These are phyloP conservation scores for Austropuccinia psidii DNA, from an alignment of 1,284 basidiomycete genomes.

Conservation along the genomic window DNA sequence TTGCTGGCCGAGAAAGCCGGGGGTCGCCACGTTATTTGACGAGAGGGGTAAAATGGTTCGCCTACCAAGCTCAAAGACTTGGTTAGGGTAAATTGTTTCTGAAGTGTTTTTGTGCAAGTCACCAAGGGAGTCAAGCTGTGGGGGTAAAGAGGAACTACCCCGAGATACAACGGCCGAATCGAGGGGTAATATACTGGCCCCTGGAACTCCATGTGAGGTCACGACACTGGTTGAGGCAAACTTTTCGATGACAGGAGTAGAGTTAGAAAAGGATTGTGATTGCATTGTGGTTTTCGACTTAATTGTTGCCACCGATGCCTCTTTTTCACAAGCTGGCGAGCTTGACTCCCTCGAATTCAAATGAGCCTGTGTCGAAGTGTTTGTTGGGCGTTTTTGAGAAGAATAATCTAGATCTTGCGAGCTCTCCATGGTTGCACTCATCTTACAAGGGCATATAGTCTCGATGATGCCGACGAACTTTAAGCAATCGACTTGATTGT, in stretches of 20 bases:
- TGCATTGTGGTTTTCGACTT: no score
- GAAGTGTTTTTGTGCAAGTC: background rate
- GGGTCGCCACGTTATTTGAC: background rate
- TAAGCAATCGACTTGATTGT: slow-evolving; percentile 10
- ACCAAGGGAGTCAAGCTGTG: background rate
- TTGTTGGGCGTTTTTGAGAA: background rate
- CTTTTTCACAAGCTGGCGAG: background rate
- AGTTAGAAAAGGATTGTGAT: background rate
- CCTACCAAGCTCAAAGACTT: background rate
- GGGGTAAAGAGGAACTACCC: background rate
- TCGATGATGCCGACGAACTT: slow-evolving; percentile 14
- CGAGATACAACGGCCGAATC: no score
- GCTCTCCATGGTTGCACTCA: background rate
- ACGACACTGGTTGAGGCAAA: no score
- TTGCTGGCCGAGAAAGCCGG: background rate
- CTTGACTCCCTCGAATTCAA: background rate
- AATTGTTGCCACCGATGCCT: background rate
- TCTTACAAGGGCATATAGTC: slow-evolving; percentile 31
- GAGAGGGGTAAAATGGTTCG: background rate
- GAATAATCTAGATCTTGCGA: background rate
- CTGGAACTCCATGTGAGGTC: no score
- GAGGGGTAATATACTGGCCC: no score
- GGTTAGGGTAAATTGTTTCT: background rate
- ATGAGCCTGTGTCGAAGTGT: background rate
- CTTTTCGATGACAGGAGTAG: background rate